A percentile compares a stretch with the other conserved stretches of the same genome.
phyloP scores from a whole-genome alignment of 2,329 filamentous ascomycete genomes.

The Ceratocystis albifundus region DNA sequence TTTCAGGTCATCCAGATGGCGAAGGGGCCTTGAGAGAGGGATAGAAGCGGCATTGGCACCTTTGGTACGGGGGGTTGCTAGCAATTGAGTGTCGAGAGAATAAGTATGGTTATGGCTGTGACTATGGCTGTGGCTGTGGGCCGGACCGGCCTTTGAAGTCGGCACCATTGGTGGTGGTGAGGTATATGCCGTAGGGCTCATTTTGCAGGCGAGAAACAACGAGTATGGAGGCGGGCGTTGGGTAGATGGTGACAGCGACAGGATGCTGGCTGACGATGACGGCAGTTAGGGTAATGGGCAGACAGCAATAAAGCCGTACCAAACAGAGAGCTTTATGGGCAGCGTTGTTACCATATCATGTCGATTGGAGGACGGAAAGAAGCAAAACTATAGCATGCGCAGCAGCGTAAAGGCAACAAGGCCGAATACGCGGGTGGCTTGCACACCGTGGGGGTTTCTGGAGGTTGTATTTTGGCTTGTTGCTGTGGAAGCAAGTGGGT shows the following conservation, averaged over 20 bases:
- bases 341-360: neutral
- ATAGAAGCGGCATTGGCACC: slow-evolving; percentile 26
- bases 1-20: slow-evolving; percentile 45
- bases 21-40: slow-evolving; percentile 28
- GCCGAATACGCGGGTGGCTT: neutral
- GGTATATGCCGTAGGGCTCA: slow-evolving; percentile 19
- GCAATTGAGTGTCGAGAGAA: slow-evolving; percentile 29
- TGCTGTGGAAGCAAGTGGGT: neutral
- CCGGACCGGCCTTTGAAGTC: slow-evolving; percentile 2
- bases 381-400: neutral
- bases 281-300: neutral
- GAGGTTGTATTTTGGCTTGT: neutral
- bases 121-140: slow-evolving; percentile 13
- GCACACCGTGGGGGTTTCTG: neutral
- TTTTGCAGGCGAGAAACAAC: neutral
- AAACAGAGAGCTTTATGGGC: slow-evolving; percentile 5
- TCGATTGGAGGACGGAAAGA: neutral
- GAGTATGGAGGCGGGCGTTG: no score
- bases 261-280: no score
- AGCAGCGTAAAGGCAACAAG: neutral
- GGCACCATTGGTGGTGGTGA: slow-evolving; percentile 7
- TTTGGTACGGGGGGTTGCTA: slow-evolving; percentile 28
- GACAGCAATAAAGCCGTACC: neutral
- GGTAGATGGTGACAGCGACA: neutral
- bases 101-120: slow-evolving; percentile 26